Conservation (phyloP, 345 rosid genomes). For the Hypericum perforatum region DNA sequence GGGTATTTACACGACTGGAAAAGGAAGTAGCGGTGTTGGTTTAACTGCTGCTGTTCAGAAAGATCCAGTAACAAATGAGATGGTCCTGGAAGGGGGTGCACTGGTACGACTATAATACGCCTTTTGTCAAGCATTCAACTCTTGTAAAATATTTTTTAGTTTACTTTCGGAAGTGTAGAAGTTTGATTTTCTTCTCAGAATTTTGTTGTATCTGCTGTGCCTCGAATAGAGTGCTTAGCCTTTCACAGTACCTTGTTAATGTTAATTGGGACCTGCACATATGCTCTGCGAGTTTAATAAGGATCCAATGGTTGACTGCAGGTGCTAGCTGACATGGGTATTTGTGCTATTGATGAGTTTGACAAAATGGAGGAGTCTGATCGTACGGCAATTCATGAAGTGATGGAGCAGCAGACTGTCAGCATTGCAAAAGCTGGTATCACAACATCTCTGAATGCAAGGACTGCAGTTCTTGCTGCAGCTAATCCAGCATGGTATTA, state of each 20-base stretch:
- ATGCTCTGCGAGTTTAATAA: conserved; percentile 8
- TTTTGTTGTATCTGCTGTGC: too few relatives aligned
- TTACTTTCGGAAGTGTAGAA: background rate
- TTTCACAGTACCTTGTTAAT: background rate
- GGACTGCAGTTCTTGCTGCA: conserved; percentile 97
- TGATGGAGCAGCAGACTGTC: conserved; percentile 99
- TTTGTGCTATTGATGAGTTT: conserved; percentile 98
- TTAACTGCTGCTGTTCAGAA: conserved; percentile 96
- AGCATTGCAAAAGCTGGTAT: conserved; percentile 99
- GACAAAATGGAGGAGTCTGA: conserved; percentile 99
- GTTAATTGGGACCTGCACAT: too few relatives aligned
- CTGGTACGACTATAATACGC: conserved; percentile 42
- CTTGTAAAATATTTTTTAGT: too few relatives aligned
- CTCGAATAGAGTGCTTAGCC: background rate
- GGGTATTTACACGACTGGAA: conserved; percentile 91
- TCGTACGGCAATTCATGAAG: conserved; percentile 97
- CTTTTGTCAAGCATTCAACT: too few relatives aligned
- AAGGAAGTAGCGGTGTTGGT: conserved; percentile 99
- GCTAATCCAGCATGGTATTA: conserved; percentile 98
- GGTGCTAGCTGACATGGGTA: conserved; percentile 99
- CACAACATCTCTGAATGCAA: conserved; percentile 89
- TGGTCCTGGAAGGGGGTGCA: conserved; percentile 98
- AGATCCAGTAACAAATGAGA: conserved; percentile 93
- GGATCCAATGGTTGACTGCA: conserved; percentile 26
- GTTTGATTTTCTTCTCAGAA: background rate